Evolutionary conservation across 2,329 filamentous ascomycete species (phyloP).

Genomic region (Leptodontidium sp.): DNA sequence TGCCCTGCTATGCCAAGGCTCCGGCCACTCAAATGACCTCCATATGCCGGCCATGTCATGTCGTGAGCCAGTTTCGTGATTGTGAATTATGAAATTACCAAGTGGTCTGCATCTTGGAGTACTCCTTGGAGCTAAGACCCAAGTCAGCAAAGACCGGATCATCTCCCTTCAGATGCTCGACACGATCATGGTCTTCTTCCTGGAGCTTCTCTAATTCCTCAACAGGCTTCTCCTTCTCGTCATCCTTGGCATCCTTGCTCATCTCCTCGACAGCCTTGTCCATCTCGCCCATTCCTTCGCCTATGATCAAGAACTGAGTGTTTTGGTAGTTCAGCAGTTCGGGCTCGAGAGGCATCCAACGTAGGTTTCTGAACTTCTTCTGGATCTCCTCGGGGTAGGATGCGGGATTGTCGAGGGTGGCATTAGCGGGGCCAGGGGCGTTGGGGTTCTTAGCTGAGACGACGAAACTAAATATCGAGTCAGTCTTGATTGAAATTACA

Average conservation of each 20-base stretch:
- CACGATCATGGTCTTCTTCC: constrained; percentile 66
- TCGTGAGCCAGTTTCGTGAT: neutral
- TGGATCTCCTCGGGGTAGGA: constrained; percentile 76
- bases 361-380: constrained; percentile 74
- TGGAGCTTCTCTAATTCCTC: constrained; percentile 79
- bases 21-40: neutral
- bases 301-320: constrained; percentile 81
- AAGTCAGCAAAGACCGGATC: constrained; percentile 60
- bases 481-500: neutral
- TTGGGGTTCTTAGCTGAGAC: constrained; percentile 83
- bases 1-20: neutral
- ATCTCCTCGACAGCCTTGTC: constrained; percentile 64
- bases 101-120: constrained; percentile 68
- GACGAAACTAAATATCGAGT: constrained; percentile 49
- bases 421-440: constrained; percentile 69
- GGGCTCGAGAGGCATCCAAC: constrained; percentile 79
- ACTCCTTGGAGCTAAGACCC: constrained; percentile 67
- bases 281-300: constrained; percentile 66
- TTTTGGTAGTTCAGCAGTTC: constrained; percentile 78
- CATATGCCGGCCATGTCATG: neutral
- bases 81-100: constrained; percentile 52
- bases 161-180: constrained; percentile 53
- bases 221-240: constrained; percentile 67
- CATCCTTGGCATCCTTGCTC: constrained; percentile 62
- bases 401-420: constrained; percentile 68